Evolutionary conservation across 2,329 filamentous ascomycete genomes (phyloP), one percentile per base, ranked within the genome.

Genomic region (Chaetomiaceae sp.): DNA sequence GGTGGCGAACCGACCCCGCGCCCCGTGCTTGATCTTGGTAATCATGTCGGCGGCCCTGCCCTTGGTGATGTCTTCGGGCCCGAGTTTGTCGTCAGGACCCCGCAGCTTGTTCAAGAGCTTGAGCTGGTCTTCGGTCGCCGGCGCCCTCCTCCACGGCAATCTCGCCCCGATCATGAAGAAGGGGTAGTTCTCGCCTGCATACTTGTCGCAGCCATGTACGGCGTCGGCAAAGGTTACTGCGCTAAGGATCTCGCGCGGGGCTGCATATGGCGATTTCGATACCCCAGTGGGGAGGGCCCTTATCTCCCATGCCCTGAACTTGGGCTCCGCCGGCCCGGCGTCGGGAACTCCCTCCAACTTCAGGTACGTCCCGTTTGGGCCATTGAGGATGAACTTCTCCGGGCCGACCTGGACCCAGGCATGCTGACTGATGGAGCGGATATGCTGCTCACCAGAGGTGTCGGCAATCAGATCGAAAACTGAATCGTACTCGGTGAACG

Each of bases 381-480:
- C 83, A 1, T 6, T 78, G 5, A 97, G 80, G 4, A 96, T 74
- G 68, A 88, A 95, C 55, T 80, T 82, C 45, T 84, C 75, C 1
- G 78, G 73, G n/a, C 79, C 83, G 33, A 92, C 80, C 61, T 87
- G 83, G 1, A 97, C 90, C 94, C 94, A 99, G 0, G 89, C 79
- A 65, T 88, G 75, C 14, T 76, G 77, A 66, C 90, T 96, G 19
- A 95, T 75, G 15, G 79, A 75, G 40, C 89, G 83, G 56, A 97
- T 91, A 64, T 91, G 86, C 40, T 78, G 77, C 64, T 97, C 92
- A 25, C 82, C 83, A 3, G 84, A 87, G 1, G 84, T 86, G 67
- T 97, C 92, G 40, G 85, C 80, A 33, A 99, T 86, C 14, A 99
- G 79, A 64, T 97, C 94, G 59, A 91, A 85, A n/a, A 99, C 84